These are phyloP conservation scores for Kalmusia sp. DNA, from an alignment of 2,329 filamentous ascomycete species.

Conservation along the genomic window DNA sequence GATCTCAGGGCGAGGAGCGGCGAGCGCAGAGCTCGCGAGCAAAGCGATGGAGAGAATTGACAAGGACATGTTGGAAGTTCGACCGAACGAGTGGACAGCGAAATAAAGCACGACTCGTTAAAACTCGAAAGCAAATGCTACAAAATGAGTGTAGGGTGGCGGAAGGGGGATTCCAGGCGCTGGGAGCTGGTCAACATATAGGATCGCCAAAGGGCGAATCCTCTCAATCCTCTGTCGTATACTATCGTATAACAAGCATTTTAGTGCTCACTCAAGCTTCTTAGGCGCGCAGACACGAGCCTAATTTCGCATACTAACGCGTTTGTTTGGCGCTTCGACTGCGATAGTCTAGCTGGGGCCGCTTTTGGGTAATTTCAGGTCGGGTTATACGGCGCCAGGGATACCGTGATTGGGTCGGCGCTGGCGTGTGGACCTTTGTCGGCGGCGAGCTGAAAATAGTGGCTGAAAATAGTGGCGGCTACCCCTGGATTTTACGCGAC, in stretches of 20 bases:
- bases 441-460: too few species aligned
- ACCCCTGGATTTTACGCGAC: too few species aligned
- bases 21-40: slow-evolving; percentile 7
- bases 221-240: too few species aligned
- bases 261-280: not conserved
- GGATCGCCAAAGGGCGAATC: too few species aligned
- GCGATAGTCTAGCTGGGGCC: not conserved
- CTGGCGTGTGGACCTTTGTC: too few species aligned
- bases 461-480: too few species aligned
- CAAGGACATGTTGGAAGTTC: slow-evolving; percentile 2
- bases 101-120: not conserved
- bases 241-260: not conserved
- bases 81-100: not conserved
- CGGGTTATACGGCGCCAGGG: not conserved
- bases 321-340: not conserved
- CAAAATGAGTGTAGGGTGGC: not conserved
- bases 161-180: not conserved
- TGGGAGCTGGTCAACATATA: too few species aligned
- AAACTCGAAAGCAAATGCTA: not conserved
- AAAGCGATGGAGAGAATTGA: slow-evolving; percentile 3
- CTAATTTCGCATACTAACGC: not conserved
- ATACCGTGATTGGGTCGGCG: not conserved
- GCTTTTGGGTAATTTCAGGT: not conserved
- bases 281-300: slow-evolving; percentile 3
- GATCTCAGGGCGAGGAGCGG: slow-evolving; percentile 5